These are phyloP conservation scores for Saksenaea vasiformis DNA, from an alignment of 371 early-diverging fungal genomes.

Conservation along the genomic window DNA sequence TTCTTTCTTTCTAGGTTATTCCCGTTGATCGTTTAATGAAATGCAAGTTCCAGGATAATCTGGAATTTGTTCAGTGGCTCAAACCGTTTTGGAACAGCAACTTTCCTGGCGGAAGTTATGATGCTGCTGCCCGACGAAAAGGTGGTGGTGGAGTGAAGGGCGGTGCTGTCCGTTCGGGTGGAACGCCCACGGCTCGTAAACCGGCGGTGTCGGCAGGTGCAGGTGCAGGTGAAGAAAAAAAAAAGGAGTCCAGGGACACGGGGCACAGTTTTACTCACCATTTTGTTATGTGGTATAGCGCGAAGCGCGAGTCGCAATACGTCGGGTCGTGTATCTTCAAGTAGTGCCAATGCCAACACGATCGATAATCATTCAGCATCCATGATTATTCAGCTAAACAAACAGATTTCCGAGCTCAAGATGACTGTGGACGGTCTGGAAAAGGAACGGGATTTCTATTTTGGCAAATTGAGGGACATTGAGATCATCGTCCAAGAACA, in stretches of 20 bases:
- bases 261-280: neutral
- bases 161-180: constrained; percentile 27
- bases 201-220: constrained; percentile 4
- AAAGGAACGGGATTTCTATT: constrained; percentile 95
- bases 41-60: constrained; percentile 95
- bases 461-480: constrained; percentile 87
- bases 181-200: constrained; percentile 25
- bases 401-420: constrained; percentile 77
- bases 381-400: constrained; percentile 62
- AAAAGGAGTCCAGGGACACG: neutral
- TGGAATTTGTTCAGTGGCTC: constrained; percentile 95
- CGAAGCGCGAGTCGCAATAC: constrained; percentile 28
- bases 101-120: constrained; percentile 83
- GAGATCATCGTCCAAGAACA: constrained; percentile 86
- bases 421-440: constrained; percentile 82
- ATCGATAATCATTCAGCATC: constrained; percentile 35
- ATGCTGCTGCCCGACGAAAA: constrained; percentile 79
- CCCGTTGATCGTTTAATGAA: constrained; percentile 87
- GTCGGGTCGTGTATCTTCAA: constrained; percentile 25
- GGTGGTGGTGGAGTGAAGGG: constrained; percentile 32
- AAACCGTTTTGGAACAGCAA: constrained; percentile 87
- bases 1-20: constrained; percentile 51
- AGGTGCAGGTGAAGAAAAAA: constrained; percentile 25
- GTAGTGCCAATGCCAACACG: constrained; percentile 22
- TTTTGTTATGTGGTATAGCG: constrained; percentile 10